These are phyloP conservation scores for Ophiorrhiza pumila DNA, from an alignment of 257 asterid genomes.

Conservation along the genomic window DNA sequence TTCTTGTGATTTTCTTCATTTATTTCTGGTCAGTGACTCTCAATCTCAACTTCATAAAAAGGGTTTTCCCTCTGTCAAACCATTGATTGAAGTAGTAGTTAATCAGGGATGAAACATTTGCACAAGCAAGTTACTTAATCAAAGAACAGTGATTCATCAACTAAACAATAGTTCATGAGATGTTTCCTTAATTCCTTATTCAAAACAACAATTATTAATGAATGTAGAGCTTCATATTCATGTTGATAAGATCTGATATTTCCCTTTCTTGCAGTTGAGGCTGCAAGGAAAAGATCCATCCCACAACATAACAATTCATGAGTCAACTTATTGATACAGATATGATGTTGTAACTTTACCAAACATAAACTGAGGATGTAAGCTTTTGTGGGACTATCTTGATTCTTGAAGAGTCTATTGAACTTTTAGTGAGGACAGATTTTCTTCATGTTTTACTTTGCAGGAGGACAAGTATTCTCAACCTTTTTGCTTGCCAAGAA, in stretches of 20 bases:
- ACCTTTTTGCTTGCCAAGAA: slow-evolving; percentile 7
- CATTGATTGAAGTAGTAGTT: not conserved
- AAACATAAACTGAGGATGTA: not conserved
- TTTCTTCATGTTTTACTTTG: not conserved
- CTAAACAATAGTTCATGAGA: no score
- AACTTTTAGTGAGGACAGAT: slow-evolving; percentile 7
- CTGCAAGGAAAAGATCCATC: not conserved
- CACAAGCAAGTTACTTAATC: not conserved
- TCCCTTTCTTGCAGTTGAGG: not conserved
- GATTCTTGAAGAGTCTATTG: no score
- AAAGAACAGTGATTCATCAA: not conserved
- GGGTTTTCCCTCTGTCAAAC: not conserved
- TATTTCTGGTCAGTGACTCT: not conserved
- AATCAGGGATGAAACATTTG: not conserved
- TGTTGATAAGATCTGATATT: no score
- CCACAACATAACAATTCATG: not conserved
- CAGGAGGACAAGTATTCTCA: not conserved
- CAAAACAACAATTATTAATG: no score
- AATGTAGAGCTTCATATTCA: no score
- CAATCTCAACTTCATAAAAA: not conserved
- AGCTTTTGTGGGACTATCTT: no score
- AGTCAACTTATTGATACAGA: not conserved
- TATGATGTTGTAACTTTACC: not conserved
- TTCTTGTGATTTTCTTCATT: not conserved
- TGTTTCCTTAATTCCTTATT: no score